A percentile compares a stretch with the other conserved stretches of the same genome.
phyloP scores from a whole-genome alignment of 179 eudicot genomes.

The Drosera spatulata region DNA sequence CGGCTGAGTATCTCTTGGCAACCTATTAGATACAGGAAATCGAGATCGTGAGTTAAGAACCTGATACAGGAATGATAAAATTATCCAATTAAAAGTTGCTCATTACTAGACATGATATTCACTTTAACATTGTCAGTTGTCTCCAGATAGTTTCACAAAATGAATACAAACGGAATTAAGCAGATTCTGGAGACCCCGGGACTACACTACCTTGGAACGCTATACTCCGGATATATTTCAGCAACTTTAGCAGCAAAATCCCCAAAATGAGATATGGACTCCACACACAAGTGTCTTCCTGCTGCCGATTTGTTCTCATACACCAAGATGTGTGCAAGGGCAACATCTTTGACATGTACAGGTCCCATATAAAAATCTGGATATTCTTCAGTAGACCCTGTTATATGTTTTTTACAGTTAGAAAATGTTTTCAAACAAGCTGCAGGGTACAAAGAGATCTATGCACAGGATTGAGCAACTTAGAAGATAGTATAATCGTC shows the following conservation, averaged over 20 bases:
- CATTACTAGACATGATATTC: not conserved
- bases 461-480: not conserved
- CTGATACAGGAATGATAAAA: too few species aligned
- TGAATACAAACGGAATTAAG: not conserved
- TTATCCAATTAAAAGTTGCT: not conserved
- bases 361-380: slow-evolving; percentile 64
- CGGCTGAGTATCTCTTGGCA: slow-evolving; percentile 84
- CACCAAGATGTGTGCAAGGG: slow-evolving; percentile 77
- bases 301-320: slow-evolving; percentile 66
- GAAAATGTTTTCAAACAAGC: too few species aligned
- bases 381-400: slow-evolving; percentile 70
- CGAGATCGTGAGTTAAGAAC: not conserved
- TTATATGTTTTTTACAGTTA: too few species aligned
- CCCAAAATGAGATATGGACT: slow-evolving; percentile 66
- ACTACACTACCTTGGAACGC: slow-evolving; percentile 53
- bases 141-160: not conserved
- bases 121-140: not conserved
- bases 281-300: slow-evolving; percentile 90
- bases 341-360: slow-evolving; percentile 85
- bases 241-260: slow-evolving; percentile 85
- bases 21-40: slow-evolving; percentile 21
- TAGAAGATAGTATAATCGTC: too few species aligned
- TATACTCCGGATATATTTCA: slow-evolving; percentile 69
- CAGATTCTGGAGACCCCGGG: not conserved
- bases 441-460: not conserved